A percentile compares a stretch with the other conserved stretches of the same genome.
phyloP scores from a whole-genome alignment of 129 eudicot species.

The Flaveria robusta region DNA sequence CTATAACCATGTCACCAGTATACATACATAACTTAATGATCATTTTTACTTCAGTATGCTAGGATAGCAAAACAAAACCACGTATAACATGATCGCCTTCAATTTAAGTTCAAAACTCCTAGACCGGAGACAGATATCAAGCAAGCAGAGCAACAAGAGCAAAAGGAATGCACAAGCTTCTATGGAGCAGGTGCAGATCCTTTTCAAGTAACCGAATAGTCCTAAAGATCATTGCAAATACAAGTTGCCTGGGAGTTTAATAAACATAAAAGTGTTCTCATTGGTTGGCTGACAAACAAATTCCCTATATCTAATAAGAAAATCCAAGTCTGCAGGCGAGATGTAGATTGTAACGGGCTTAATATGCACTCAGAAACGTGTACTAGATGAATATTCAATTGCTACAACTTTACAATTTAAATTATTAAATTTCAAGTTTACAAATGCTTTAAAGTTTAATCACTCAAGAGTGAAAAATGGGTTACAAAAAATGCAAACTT shows the following conservation, averaged over 20 bases:
- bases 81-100: background rate
- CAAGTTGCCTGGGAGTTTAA: background rate
- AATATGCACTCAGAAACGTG: background rate
- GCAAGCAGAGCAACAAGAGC: constrained; percentile 3
- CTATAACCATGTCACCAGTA: background rate
- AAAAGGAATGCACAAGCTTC: background rate
- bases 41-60: background rate
- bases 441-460: background rate
- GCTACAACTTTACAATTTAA: constrained; percentile 3
- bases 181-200: background rate
- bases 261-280: background rate
- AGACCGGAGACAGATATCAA: background rate
- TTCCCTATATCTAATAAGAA: constrained; percentile 10
- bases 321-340: background rate
- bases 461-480: background rate
- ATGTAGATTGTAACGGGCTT: background rate
- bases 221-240: constrained; percentile 2
- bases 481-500: constrained; percentile 1
- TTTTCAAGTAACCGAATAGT: background rate
- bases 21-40: background rate
- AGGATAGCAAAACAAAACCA: constrained; percentile 12
- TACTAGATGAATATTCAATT: background rate
- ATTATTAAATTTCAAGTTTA: background rate
- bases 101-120: background rate
- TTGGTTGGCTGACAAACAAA: background rate